Evolutionary conservation across 2,329 filamentous ascomycete genomes (phyloP), one percentile per base, ranked within the genome.

Genomic region (Epicoccum sorghinum): DNA sequence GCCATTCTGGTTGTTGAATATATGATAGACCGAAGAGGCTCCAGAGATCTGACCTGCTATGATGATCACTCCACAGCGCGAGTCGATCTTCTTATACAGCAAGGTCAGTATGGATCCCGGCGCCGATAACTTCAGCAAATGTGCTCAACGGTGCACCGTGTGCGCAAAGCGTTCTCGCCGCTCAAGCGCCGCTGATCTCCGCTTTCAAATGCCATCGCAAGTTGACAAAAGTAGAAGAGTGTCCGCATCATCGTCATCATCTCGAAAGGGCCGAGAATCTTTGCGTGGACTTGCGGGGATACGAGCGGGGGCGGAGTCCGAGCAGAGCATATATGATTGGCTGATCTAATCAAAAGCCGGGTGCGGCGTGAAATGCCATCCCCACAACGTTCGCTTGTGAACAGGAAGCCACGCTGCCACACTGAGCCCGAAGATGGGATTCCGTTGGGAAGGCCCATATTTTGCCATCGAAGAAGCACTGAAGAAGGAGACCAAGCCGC

Each of bases 281-380:
- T 36, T 49, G 45, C 51, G 45, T 36, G 14, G 33, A 39, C 22
- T 48, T 49, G 51, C 45, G 51, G 51, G 51, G 51, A 54, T 48
- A 24, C 5, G 18, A 37, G 51, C 41, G 45, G 51, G 47, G 51
- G 45, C 51, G 44, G 44, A 45, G 35, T 23, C 27, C 10, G 32
- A 22, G 30, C 40, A 45, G 35, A 41, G 3, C n/a, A 8, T 10
- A 7, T 32, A 8, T 36, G 23, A 54, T 44, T 54, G 39, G 51
- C 24, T 12, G 23, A 2, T 23, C 13, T 25, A 4, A 22, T 18
- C 4, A 7, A 7, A 9, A 13, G 14, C 39, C 49, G 43, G 43
- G 24, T 46, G 49, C 37, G 49, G 50, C 33, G 50, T 53, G 44
- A 53, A 47, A 33, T n/a, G 38, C 27, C 38, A 36, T 29, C 50